Evolutionary conservation across 306 rosid genomes (phyloP).

Genomic region (Herpetospermum pedunculosum): DNA sequence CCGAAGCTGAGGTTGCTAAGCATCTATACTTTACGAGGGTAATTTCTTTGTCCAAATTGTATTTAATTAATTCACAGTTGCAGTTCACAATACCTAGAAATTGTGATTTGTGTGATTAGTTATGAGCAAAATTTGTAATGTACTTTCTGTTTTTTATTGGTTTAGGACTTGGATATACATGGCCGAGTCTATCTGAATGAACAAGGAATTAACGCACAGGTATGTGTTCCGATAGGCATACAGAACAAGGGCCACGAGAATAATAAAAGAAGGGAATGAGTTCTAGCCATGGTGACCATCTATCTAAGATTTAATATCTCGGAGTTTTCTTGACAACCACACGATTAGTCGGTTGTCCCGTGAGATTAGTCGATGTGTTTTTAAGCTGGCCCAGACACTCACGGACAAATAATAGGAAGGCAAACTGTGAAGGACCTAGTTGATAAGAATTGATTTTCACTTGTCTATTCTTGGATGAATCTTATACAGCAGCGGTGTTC

Average conservation of each 20-base stretch:
- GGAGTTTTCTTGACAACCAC: too few relatives aligned
- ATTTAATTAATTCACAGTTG: not conserved
- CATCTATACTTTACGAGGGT: conserved; percentile 64
- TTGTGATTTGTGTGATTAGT: not conserved
- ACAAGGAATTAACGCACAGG: conserved; percentile 96
- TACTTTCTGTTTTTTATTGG: not conserved
- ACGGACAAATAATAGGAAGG: not conserved
- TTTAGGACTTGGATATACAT: conserved; percentile 50
- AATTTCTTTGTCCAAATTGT: not conserved
- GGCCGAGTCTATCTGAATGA: conserved; percentile 77
- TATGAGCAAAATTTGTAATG: not conserved
- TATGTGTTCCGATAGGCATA: conserved; percentile 16
- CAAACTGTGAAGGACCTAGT: not conserved
- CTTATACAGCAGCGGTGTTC: not conserved
- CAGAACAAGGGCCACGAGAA: too few relatives aligned
- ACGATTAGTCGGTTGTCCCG: too few relatives aligned
- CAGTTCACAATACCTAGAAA: not conserved
- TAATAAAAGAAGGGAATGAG: too few relatives aligned
- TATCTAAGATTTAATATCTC: too few relatives aligned
- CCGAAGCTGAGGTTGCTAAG: conserved; percentile 41
- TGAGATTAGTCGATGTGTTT: too few relatives aligned
- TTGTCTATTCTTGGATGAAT: not conserved
- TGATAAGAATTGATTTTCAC: not conserved
- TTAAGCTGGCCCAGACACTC: too few relatives aligned
- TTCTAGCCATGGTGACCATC: too few relatives aligned